Percentiles rank a stretch among this genome's conserved stretches.
Evolutionary conservation across 2,329 filamentous ascomycete genomes (phyloP).

Genomic region (Paecilomyces fulvus): DNA sequence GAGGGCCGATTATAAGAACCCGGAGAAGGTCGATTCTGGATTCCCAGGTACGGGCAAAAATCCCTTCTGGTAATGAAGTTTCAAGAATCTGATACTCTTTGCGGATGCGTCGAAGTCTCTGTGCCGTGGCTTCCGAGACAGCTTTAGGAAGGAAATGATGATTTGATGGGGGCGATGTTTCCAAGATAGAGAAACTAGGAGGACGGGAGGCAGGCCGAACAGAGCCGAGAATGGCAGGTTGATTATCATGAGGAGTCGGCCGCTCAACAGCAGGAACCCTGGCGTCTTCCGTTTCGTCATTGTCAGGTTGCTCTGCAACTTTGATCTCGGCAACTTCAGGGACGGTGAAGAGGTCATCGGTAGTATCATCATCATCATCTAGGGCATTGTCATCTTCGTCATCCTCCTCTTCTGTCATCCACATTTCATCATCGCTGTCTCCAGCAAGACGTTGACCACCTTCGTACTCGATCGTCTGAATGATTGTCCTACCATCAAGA

Average conservation of each 20-base stretch:
- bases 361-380: background rate
- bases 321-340: constrained; percentile 6
- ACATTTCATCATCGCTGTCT: constrained; percentile 35
- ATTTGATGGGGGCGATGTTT: constrained; percentile 33
- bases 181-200: constrained; percentile 31
- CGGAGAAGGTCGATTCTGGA: constrained; percentile 50
- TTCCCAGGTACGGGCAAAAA: constrained; percentile 54
- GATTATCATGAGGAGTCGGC: background rate
- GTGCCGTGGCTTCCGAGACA: constrained; percentile 15
- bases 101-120: constrained; percentile 40
- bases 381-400: constrained; percentile 8
- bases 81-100: constrained; percentile 53
- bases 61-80: constrained; percentile 45
- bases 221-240: constrained; percentile 1
- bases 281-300: constrained; percentile 4
- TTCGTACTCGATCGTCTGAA: constrained; percentile 35
- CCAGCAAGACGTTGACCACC: constrained; percentile 34
- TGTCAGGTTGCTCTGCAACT: background rate
- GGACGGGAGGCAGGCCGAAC: constrained; percentile 12
- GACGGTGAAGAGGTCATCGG: background rate
- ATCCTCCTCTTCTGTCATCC: constrained; percentile 34
- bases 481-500: constrained; percentile 16
- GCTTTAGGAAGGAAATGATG: constrained; percentile 32
- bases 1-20: constrained; percentile 50
- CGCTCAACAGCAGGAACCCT: background rate